Conservation (phyloP, 2,329 filamentous ascomycete species). For the Colletotrichum tanaceti region DNA sequence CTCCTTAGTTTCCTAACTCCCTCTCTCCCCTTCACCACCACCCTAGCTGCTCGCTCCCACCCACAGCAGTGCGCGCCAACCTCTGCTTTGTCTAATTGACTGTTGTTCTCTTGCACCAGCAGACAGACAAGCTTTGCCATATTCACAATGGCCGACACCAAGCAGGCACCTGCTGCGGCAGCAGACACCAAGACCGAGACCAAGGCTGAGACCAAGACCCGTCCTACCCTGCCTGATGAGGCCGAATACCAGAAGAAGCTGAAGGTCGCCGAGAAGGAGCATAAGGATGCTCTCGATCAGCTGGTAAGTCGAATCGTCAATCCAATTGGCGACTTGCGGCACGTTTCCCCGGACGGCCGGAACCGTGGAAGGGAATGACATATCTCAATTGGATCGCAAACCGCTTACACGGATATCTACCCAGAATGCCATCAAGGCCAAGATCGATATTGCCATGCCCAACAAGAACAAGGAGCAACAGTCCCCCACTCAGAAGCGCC, state of each 20-base stretch:
- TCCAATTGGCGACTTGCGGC: background rate
- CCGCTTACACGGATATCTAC: constrained; percentile 35
- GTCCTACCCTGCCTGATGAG: constrained; percentile 89
- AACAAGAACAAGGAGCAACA: constrained; percentile 81
- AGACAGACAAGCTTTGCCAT: constrained; percentile 10
- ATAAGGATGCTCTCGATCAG: constrained; percentile 77
- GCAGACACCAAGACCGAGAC: constrained; percentile 55
- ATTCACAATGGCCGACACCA: constrained; percentile 61
- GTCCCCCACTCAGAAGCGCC: constrained; percentile 82
- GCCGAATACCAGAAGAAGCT: constrained; percentile 83
- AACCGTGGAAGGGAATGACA: background rate
- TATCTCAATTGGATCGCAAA: constrained; percentile 9
- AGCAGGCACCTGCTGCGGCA: constrained; percentile 60
- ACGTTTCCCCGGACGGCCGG: no score
- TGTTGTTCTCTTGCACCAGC: constrained; percentile 13
- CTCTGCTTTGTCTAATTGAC: constrained; percentile 32
- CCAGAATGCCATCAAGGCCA: constrained; percentile 89
- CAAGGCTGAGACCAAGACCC: constrained; percentile 61
- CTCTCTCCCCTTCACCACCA: constrained; percentile 33
- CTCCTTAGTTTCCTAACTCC: constrained; percentile 38
- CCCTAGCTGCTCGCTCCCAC: constrained; percentile 17
- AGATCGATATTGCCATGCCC: constrained; percentile 85
- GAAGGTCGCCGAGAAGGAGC: constrained; percentile 86
- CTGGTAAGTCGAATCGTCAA: constrained; percentile 50
- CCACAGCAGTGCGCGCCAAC: constrained; percentile 20